A percentile compares a stretch with the other conserved stretches of the same genome.
Evolutionary conservation across 352 stramenopile species (phyloP).

Genomic region (Phytophthora chlamydospora): DNA sequence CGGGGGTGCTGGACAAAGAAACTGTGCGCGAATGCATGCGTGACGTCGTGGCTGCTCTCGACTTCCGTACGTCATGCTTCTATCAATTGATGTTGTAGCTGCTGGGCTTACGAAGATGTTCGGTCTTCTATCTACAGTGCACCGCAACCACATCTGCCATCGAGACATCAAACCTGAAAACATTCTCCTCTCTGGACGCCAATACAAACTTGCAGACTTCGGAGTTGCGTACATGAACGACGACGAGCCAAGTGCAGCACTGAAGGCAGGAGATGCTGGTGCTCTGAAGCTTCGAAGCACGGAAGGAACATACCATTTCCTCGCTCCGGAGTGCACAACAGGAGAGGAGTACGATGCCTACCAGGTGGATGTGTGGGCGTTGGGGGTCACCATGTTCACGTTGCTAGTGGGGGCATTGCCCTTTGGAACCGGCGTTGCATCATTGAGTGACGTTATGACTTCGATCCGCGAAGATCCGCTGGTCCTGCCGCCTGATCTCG

Average conservation of each 20-base stretch:
- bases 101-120: background rate
- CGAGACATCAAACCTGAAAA: constrained; percentile 88
- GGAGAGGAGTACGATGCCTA: constrained; percentile 79
- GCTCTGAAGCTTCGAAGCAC: constrained; percentile 64
- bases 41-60: constrained; percentile 77
- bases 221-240: constrained; percentile 74
- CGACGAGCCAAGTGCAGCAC: constrained; percentile 34
- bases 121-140: constrained; percentile 43
- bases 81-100: too few species aligned
- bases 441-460: constrained; percentile 72
- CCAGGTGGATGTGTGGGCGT: constrained; percentile 83
- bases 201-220: constrained; percentile 86
- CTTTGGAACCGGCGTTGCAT: constrained; percentile 64
- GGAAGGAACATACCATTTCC: constrained; percentile 89
- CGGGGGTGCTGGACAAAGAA: constrained; percentile 40
- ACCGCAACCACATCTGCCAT: constrained; percentile 83
- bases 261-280: background rate
- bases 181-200: constrained; percentile 61
- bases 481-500: constrained; percentile 40
- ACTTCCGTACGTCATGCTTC: constrained; percentile 60
- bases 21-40: constrained; percentile 67
- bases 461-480: constrained; percentile 71
- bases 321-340: constrained; percentile 82
- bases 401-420: constrained; percentile 72
- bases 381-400: constrained; percentile 81